Evolutionary conservation across 192 early-diverging fungal genomes (phyloP).

Genomic region (Linderina pennispora): DNA sequence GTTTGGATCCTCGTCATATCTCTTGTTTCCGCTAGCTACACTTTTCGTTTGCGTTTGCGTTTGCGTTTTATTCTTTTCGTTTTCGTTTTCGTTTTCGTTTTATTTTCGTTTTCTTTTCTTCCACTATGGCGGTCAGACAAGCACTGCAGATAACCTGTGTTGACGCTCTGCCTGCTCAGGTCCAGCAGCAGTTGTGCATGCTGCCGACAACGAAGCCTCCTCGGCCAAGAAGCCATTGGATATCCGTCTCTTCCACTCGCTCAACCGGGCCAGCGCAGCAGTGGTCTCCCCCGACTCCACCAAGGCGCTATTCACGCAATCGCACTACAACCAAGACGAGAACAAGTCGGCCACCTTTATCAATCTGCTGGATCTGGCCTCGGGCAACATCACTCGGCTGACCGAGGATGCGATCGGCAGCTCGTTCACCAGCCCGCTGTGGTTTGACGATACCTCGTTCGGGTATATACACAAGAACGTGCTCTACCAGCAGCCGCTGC

Average conservation of each 20-base stretch:
- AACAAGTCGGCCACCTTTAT: conserved; percentile 15
- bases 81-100: too few relatives aligned
- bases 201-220: too few relatives aligned
- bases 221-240: conserved; percentile 21
- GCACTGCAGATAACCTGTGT: too few relatives aligned
- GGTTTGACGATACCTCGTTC: conserved; percentile 18
- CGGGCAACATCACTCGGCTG: conserved; percentile 2
- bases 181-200: too few relatives aligned
- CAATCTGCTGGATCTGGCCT: conserved; percentile 12
- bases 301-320: conserved; percentile 11
- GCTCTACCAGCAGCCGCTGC: conserved; percentile 3
- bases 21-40: too few relatives aligned
- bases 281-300: conserved; percentile 25
- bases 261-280: conserved; percentile 8
- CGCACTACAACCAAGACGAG: conserved; percentile 17
- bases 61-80: too few relatives aligned
- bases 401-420: conserved; percentile 8
- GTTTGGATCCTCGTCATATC: too few relatives aligned
- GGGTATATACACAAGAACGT: conserved; percentile 20
- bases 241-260: conserved; percentile 18
- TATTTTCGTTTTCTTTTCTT: too few relatives aligned
- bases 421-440: conserved; percentile 15
- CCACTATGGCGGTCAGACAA: too few relatives aligned
- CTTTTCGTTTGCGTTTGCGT: too few relatives aligned
- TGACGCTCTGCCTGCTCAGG: too few relatives aligned